A percentile compares a stretch with the other conserved stretches of the same genome.
These are phyloP conservation scores for Catharanthus roseus DNA, from an alignment of 257 asterid genomes.

Conservation along the genomic window DNA sequence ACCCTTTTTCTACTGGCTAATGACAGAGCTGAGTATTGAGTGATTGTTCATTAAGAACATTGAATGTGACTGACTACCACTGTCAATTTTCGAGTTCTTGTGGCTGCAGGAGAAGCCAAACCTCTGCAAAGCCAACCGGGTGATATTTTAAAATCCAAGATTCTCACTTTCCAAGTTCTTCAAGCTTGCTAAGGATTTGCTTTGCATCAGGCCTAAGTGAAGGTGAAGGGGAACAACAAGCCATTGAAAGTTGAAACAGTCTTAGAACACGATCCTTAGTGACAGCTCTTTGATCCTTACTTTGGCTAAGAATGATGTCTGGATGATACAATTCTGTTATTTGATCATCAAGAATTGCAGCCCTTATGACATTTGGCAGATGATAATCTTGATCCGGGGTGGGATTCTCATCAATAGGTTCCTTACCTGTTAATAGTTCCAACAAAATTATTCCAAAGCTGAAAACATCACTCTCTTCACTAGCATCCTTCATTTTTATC, in stretches of 20 bases:
- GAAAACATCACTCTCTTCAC: constrained; percentile 62
- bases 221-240: constrained; percentile 77
- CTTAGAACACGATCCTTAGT: constrained; percentile 43
- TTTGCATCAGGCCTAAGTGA: constrained; percentile 53
- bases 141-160: not conserved
- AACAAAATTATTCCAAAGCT: constrained; percentile 74
- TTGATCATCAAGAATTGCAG: constrained; percentile 68
- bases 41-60: not conserved
- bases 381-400: constrained; percentile 48
- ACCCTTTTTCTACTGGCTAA: not conserved
- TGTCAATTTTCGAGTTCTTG: not conserved
- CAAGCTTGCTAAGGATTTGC: constrained; percentile 64
- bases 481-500: constrained; percentile 68
- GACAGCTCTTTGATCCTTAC: constrained; percentile 28
- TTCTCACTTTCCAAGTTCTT: constrained; percentile 49
- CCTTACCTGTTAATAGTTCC: constrained; percentile 67
- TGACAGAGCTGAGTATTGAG: not conserved
- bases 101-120: not conserved
- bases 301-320: constrained; percentile 43
- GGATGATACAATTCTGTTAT: constrained; percentile 55
- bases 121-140: not conserved
- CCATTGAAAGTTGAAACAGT: constrained; percentile 72
- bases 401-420: constrained; percentile 44
- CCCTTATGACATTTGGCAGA: constrained; percentile 53
- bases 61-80: too few species aligned